Conservation (phyloP, 805 yeast genomes). For the Candida suzukii region DNA sequence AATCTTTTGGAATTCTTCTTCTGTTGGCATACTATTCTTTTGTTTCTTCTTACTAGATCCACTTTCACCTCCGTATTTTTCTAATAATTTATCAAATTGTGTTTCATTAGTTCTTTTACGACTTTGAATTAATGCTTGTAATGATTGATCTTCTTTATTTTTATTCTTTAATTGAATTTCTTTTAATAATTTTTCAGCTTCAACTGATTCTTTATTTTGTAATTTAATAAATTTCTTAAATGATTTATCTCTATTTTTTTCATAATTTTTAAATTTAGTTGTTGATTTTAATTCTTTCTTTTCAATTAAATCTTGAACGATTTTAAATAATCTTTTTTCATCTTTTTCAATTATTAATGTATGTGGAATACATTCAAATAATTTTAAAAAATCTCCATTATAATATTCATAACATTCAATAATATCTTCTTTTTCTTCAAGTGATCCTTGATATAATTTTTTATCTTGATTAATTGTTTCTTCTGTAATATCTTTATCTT, state of each 20-base stretch:
- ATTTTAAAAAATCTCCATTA: constrained; percentile 56
- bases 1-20: constrained; percentile 42
- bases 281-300: constrained; percentile 25
- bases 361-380: constrained; percentile 77
- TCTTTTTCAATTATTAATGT: constrained; percentile 53
- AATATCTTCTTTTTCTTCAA: constrained; percentile 59
- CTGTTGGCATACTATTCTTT: too few relatives aligned
- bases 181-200: constrained; percentile 45
- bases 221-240: constrained; percentile 42
- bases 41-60: constrained; percentile 25
- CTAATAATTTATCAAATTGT: constrained; percentile 39
- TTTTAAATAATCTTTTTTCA: constrained; percentile 51
- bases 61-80: constrained; percentile 36
- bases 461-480: constrained; percentile 68
- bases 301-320: constrained; percentile 40
- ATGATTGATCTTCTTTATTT: constrained; percentile 32
- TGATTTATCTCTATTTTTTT: constrained; percentile 38
- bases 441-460: constrained; percentile 51
- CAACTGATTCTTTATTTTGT: constrained; percentile 57
- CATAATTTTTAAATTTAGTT: constrained; percentile 38
- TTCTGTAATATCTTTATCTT: constrained; percentile 40
- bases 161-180: constrained; percentile 20
- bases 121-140: constrained; percentile 41
- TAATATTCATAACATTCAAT: constrained; percentile 44
- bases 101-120: constrained; percentile 36